Percentiles rank a stretch among this genome's conserved stretches.
Conservation (phyloP, 306 rosid genomes). For the Quercus agrifolia region DNA sequence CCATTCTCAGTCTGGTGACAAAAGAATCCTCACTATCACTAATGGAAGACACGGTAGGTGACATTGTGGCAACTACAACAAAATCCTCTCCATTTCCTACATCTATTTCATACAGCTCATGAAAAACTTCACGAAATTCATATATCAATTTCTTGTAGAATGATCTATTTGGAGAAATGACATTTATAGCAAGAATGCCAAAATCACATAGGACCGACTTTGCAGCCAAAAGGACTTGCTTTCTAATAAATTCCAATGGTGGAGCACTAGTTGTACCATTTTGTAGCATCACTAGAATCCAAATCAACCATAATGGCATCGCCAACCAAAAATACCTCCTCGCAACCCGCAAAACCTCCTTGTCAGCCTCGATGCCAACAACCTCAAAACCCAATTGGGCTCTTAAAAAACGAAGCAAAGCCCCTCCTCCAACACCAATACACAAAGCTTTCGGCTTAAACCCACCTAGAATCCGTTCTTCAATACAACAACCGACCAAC, state of each 20-base stretch:
- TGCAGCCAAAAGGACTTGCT: constrained; percentile 50
- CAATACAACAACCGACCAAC: constrained; percentile 36
- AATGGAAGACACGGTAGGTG: constrained; percentile 27
- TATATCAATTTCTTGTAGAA: constrained; percentile 41
- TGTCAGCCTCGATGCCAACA: constrained; percentile 60
- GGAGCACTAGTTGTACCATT: constrained; percentile 60
- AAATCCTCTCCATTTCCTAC: constrained; percentile 74
- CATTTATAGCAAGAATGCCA: constrained; percentile 65
- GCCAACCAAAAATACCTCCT: constrained; percentile 58
- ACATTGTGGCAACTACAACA: constrained; percentile 51
- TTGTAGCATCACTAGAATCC: constrained; percentile 55
- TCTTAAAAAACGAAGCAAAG: constrained; percentile 58
- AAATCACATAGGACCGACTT: constrained; percentile 51
- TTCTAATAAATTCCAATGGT: constrained; percentile 53
- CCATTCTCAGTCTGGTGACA: constrained; percentile 39
- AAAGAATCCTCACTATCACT: constrained; percentile 36
- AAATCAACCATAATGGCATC: constrained; percentile 75
- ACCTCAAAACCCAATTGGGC: constrained; percentile 63
- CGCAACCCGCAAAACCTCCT: constrained; percentile 63
- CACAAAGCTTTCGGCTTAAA: constrained; percentile 61
- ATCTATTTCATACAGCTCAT: constrained; percentile 57
- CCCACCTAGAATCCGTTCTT: constrained; percentile 38
- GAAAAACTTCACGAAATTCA: constrained; percentile 43
- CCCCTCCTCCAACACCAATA: constrained; percentile 90
- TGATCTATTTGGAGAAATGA: constrained; percentile 51